phyloP scores from a whole-genome alignment of 164 flowering plant species.

The Echeveria elegans region DNA sequence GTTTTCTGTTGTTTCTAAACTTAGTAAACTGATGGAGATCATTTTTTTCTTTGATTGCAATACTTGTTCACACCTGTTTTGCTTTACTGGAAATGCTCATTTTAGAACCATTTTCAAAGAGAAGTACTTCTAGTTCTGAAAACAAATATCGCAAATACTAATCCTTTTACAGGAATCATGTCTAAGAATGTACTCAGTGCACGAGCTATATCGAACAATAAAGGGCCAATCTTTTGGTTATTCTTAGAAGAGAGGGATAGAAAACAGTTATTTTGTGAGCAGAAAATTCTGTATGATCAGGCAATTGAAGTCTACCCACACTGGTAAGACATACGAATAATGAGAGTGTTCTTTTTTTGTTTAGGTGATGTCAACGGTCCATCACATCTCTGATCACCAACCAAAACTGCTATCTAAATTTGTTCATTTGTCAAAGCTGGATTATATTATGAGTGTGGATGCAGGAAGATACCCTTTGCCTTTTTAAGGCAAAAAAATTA shows the following conservation, averaged over 20 bases:
- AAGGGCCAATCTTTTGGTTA: neutral
- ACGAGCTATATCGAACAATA: neutral
- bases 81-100: neutral
- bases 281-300: neutral
- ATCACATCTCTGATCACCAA: conserved; percentile 5
- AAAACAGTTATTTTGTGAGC: neutral
- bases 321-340: neutral
- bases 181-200: neutral
- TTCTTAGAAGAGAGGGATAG: neutral
- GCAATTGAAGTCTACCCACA: neutral
- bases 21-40: neutral
- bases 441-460: neutral
- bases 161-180: neutral
- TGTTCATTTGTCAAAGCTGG: conserved; percentile 1
- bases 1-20: neutral
- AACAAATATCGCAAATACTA: neutral
- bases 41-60: neutral
- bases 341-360: neutral
- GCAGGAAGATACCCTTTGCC: neutral
- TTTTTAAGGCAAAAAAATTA: neutral
- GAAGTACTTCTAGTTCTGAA: neutral
- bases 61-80: neutral
- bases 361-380: neutral
- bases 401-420: neutral
- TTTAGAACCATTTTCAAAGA: neutral